Evolutionary conservation across 305 asterid genomes (phyloP).

Genomic region (Solanum chacoense): DNA sequence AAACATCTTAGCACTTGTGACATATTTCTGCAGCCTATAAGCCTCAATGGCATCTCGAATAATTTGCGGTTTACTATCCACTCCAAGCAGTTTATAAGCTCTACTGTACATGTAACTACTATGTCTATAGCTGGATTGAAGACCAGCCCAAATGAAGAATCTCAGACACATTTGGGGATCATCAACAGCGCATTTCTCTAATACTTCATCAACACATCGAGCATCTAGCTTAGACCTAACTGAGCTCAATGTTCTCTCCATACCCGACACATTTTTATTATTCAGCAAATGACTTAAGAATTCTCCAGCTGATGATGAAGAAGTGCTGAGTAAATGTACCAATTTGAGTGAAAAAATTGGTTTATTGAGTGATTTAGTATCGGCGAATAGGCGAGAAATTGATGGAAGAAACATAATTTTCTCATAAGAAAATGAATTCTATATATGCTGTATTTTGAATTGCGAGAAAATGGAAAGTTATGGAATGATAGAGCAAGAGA

Average conservation of each 20-base stretch:
- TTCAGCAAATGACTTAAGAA: conserved; percentile 35
- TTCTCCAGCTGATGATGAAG: conserved; percentile 35
- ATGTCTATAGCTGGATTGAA: conserved; percentile 53
- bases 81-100: conserved; percentile 49
- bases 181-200: conserved; percentile 39
- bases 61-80: conserved; percentile 33
- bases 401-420: conserved; percentile 10
- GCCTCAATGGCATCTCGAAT: conserved; percentile 44
- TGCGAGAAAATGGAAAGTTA: neutral
- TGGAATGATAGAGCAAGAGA: neutral
- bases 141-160: conserved; percentile 82
- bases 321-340: conserved; percentile 18
- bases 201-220: conserved; percentile 40
- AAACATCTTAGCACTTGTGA: conserved; percentile 48
- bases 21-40: conserved; percentile 27
- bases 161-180: conserved; percentile 54
- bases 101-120: conserved; percentile 37
- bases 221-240: conserved; percentile 40
- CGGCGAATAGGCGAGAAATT: conserved; percentile 14
- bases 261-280: conserved; percentile 17
- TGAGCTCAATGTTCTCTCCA: conserved; percentile 37
- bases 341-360: conserved; percentile 8
- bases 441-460: neutral
- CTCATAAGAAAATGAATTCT: neutral
- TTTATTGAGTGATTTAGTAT: conserved; percentile 13